These are phyloP conservation scores for Nothophaeocryptopus gaeumannii DNA, from an alignment of 2,329 filamentous ascomycete species.

Conservation along the genomic window DNA sequence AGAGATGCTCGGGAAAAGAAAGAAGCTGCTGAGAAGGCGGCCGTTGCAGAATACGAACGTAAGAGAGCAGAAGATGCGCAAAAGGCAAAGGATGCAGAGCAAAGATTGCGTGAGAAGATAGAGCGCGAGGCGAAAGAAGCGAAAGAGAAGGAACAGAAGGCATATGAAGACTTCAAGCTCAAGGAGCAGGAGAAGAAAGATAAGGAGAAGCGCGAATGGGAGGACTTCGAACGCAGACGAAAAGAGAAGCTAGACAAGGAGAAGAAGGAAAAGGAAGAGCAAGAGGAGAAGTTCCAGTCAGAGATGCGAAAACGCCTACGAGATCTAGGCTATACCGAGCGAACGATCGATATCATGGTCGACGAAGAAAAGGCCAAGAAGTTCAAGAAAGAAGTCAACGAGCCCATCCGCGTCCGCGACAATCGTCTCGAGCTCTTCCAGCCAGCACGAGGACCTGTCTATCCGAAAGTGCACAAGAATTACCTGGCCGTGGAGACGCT, in stretches of 20 bases:
- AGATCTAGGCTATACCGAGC: constrained; percentile 46
- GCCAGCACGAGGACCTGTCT: constrained; percentile 38
- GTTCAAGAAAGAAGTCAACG: constrained; percentile 26
- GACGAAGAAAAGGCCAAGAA: constrained; percentile 46
- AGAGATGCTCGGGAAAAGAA: constrained; percentile 37
- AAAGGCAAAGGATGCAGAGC: constrained; percentile 40
- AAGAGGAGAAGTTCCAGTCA: constrained; percentile 43
- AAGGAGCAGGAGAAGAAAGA: constrained; percentile 33
- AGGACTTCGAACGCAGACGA: constrained; percentile 61
- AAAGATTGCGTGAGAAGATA: constrained; percentile 39
- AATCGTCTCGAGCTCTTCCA: constrained; percentile 13
- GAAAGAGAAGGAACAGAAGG: constrained; percentile 38
- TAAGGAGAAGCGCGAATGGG: constrained; percentile 44
- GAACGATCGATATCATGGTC: constrained; percentile 49
- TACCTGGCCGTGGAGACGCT: constrained; percentile 48
- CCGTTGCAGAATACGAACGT: constrained; percentile 39
- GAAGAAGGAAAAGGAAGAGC: constrained; percentile 27
- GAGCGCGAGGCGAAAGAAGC: constrained; percentile 38
- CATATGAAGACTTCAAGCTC: constrained; percentile 25
- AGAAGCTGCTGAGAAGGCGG: constrained; percentile 32
- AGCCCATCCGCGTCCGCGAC: constrained; percentile 11
- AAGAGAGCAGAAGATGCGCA: constrained; percentile 37
- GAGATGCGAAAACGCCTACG: constrained; percentile 46
- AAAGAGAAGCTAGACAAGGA: constrained; percentile 57
- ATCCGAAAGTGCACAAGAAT: constrained; percentile 47